These are phyloP conservation scores for Gypsophila paniculata DNA, from an alignment of 179 eudicot genomes.

Conservation along the genomic window DNA sequence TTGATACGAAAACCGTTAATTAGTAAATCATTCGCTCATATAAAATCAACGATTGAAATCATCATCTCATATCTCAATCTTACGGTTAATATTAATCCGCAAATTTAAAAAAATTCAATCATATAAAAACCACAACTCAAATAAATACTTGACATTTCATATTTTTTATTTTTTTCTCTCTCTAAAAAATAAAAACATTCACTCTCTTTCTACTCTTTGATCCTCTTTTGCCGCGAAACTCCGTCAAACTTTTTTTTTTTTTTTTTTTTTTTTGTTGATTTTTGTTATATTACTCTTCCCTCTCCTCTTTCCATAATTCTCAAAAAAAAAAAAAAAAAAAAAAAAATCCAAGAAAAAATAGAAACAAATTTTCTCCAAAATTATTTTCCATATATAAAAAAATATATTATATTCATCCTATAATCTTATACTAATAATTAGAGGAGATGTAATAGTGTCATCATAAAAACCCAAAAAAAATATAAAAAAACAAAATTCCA, in stretches of 20 bases:
- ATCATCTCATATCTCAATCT: not conserved
- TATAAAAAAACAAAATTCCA: slow-evolving; percentile 10
- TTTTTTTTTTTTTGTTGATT: slow-evolving; percentile 9
- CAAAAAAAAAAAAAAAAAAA: slow-evolving; percentile 21
- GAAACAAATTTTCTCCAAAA: no score
- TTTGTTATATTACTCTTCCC: slow-evolving; percentile 37
- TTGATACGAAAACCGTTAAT: no score
- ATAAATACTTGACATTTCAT: not conserved
- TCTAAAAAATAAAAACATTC: not conserved
- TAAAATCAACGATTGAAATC: slow-evolving; percentile 14
- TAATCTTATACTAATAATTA: no score
- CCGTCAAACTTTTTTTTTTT: slow-evolving; percentile 19
- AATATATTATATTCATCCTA: no score
- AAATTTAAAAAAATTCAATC: not conserved
- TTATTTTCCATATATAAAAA: no score
- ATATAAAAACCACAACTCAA: not conserved
- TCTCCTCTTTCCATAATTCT: slow-evolving; percentile 44
- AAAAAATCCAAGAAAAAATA: not conserved
- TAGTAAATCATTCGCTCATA: not conserved
- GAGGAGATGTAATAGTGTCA: no score
- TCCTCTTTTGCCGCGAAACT: slow-evolving; percentile 33
- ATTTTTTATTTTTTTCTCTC: slow-evolving; percentile 12
- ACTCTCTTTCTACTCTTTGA: slow-evolving; percentile 17
- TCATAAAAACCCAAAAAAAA: slow-evolving; percentile 22
- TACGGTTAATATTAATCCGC: slow-evolving; percentile 18